Evolutionary conservation across 2,329 filamentous ascomycete genomes (phyloP).

Genomic region (Fusarium austroafricanum): DNA sequence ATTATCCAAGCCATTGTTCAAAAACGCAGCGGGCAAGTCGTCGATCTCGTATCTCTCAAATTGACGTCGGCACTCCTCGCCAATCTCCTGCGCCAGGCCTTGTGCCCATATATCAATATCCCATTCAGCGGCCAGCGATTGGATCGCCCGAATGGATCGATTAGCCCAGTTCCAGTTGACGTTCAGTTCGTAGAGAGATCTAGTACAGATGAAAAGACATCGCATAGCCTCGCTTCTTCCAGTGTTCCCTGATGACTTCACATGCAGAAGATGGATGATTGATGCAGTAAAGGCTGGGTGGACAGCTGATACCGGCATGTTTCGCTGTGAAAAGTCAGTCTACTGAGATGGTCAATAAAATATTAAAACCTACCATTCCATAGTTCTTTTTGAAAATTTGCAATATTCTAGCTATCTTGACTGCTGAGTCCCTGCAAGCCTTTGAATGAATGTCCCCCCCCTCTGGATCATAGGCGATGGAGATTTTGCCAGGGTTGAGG

Average conservation of each 20-base stretch:
- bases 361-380: constrained; percentile 1
- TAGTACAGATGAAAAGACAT: constrained; percentile 27
- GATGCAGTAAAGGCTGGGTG: constrained; percentile 34
- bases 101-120: constrained; percentile 24
- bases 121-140: constrained; percentile 28
- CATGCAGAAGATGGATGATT: constrained; percentile 32
- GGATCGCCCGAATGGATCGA: constrained; percentile 27
- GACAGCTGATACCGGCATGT: constrained; percentile 28
- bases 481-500: constrained; percentile 6
- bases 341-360: rapidly evolving
- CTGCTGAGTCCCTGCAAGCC: constrained; percentile 23
- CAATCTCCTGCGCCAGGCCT: constrained; percentile 24
- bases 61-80: constrained; percentile 12
- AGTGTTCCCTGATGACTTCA: background rate
- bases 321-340: background rate
- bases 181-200: constrained; percentile 32
- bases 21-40: background rate
- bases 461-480: constrained; percentile 27
- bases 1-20: background rate
- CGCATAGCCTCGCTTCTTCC: constrained; percentile 21
- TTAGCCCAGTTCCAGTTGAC: constrained; percentile 37
- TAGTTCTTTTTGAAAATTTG: constrained; percentile 36
- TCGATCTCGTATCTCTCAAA: constrained; percentile 33
- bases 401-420: constrained; percentile 24
- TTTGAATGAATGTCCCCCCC: constrained; percentile 32